Conservation (phyloP, 345 rosid genomes). For the Leavenworthia alabamica region DNA sequence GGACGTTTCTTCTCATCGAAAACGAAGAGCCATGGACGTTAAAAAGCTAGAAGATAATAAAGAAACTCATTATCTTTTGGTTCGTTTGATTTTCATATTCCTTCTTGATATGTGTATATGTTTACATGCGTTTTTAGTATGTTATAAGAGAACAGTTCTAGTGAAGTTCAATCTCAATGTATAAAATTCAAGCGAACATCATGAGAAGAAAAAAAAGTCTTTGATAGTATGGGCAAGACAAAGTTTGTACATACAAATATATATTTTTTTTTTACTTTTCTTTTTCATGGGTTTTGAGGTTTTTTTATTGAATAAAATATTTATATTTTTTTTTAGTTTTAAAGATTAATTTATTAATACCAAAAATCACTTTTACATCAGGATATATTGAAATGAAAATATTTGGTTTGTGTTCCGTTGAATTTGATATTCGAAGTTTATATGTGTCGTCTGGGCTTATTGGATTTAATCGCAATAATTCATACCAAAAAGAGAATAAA, state of each 20-base stretch:
- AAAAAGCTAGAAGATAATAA: conserved; percentile 20
- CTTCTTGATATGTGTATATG: conserved; percentile 23
- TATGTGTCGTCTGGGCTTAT: no score
- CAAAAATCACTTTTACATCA: no score
- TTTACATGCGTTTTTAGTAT: conserved; percentile 15
- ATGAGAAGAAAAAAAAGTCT: not conserved
- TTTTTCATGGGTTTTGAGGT: not conserved
- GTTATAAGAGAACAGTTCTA: conserved; percentile 10
- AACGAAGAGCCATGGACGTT: conserved; percentile 34
- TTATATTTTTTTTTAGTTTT: no score
- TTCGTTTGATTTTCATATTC: not conserved
- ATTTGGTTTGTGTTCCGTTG: no score
- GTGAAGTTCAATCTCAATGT: conserved; percentile 1
- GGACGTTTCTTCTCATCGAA: conserved; percentile 49
- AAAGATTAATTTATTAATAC: no score
- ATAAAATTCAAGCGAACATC: not conserved
- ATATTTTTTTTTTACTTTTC: no score
- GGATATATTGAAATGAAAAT: no score
- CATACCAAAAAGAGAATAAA: not conserved
- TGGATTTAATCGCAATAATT: no score
- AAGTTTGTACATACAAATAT: conserved; percentile 10
- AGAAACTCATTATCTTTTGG: conserved; percentile 21
- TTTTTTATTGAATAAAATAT: not conserved
- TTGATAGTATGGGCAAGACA: conserved; percentile 29
- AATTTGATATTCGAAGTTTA: no score